Conservation (phyloP, 352 stramenopile genomes). For the Phytophthora uliginosa region DNA sequence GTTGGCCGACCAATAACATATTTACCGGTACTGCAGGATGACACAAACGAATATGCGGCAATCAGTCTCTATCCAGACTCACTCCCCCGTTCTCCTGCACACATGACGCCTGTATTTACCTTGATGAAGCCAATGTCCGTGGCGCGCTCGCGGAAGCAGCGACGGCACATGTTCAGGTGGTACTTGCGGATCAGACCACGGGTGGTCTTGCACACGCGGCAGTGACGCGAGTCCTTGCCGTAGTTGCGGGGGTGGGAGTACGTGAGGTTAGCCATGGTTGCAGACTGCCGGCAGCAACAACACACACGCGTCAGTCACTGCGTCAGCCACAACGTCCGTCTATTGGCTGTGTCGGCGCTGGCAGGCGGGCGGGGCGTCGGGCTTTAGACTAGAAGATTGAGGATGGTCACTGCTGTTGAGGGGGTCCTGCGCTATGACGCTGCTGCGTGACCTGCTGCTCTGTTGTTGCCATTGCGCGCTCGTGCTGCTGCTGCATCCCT, state of each 20-base stretch:
- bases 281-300: constrained; percentile 38
- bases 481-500: background rate
- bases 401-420: background rate
- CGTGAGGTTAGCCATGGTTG: constrained; percentile 92
- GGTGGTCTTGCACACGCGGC: constrained; percentile 92
- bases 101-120: constrained; percentile 49
- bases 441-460: background rate
- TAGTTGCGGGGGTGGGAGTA: constrained; percentile 91
- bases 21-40: constrained; percentile 71
- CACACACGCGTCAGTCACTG: constrained; percentile 27
- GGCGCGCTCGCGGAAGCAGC: constrained; percentile 96
- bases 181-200: constrained; percentile 97
- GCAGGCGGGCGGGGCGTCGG: constrained; percentile 6
- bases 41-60: no score
- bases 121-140: constrained; percentile 97
- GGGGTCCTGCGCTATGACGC: background rate
- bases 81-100: no score
- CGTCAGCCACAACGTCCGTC: constrained; percentile 18
- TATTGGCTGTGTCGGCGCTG: background rate
- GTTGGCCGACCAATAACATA: constrained; percentile 59
- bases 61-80: no score
- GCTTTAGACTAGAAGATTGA: background rate
- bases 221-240: constrained; percentile 93
- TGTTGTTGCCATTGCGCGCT: background rate
- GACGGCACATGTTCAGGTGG: constrained; percentile 96